Base-by-base conservation (phyloP, 2,329 filamentous ascomycete species). In the Colletotrichum sp. region DNA sequence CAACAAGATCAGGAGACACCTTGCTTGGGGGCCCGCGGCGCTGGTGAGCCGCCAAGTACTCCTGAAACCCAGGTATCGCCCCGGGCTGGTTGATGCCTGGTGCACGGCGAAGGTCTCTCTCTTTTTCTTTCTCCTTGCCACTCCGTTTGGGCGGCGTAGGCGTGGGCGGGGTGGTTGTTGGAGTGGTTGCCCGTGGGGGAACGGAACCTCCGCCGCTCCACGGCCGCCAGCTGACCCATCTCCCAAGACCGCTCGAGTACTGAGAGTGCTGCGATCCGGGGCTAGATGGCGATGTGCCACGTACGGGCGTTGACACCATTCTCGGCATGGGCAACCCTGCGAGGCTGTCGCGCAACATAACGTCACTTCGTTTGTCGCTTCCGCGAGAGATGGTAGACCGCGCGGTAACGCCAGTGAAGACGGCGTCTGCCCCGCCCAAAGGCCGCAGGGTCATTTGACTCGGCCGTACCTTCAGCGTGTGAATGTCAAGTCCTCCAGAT, bases 401-500 rank as follows among this genome's bases (percentile, higher is more conserved):
- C 1, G 92, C 92, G 0, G 87, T 90, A 7, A 93, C 87, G n/a
- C 89, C 89, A 52, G 90, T 91, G 59, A 93, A 85, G 29, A 92
- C 86, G 4, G 90, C 90, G 44, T 90, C 91, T 52, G 88, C 87
- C 72, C 87, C 88, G 74, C 89, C 91, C 29, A 90, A 85, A 36
- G 88, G 87, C 67, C 89, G 82, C 77, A 92, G 81, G 27, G 93
- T 91, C 75, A 97, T 90, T 80, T 98, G 95, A 39, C 94, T 95
- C 0, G 95, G 95, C 6, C 94, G 91, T 2, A 90, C 89, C 80
- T 93, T 93, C 6, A 98, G 88, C 0, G 94, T 96, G 83, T 98
- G 96, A 66, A 98, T 98, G 82, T 98, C 96, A 83, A 98, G 93
- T 3, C 96, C 96, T 6, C 95, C 96, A 0, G 93, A 92, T 3